Evolutionary conservation across 2,329 filamentous ascomycete genomes (phyloP), one percentile per base, ranked within the genome.

Genomic region (Aspergillus novoparasiticus): DNA sequence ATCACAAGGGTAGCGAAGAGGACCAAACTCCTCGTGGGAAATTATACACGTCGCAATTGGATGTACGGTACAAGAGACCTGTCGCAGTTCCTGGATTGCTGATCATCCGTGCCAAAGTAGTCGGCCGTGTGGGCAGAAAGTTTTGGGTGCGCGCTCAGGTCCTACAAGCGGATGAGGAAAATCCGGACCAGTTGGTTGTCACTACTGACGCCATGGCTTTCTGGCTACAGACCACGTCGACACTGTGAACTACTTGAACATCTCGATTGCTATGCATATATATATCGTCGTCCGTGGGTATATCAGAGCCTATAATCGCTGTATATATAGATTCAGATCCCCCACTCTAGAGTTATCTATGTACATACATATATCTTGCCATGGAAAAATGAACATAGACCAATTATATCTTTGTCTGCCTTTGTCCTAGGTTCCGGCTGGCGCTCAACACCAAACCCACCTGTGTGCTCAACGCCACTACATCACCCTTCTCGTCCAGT

Each of bases 391-490:
- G 23, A 12, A 58, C 32, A 34, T 34, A 64, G 32, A 58, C 46
- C 26, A 58, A 55, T 58, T 51, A 69, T 63, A 72, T 66, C 59
- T 69, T 72, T 58, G 66, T 62, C 68, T 71, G 81, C 54, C 80
- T 79, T 65, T 82, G 80, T 51, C 80, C 79, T 43, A 85, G 77
- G 76, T 93, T 93, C 68, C 89, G 85, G 69, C 84, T 84, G n/a
- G 85, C 83, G 63, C 83, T 82, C 53, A 93, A 71, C 34, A 90
- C 85, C 72, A 93, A 79, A 23, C 83, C 85, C 64, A 92, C 85
- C 75, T 93, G 90, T 69, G 88, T 84, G 72, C 87, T 89, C 65
- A 92, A 71, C 2, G 89, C 89, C 32, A 93, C 84, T 45, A 93
- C 70, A 53, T 91, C 87, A 0, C 87, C 88, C 1, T 77, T 72